A percentile compares a stretch with the other conserved stretches of the same genome.
Evolutionary conservation across 1,284 basidiomycete genomes (phyloP).

Genomic region (Cutaneotrichosporon spelunceum): DNA sequence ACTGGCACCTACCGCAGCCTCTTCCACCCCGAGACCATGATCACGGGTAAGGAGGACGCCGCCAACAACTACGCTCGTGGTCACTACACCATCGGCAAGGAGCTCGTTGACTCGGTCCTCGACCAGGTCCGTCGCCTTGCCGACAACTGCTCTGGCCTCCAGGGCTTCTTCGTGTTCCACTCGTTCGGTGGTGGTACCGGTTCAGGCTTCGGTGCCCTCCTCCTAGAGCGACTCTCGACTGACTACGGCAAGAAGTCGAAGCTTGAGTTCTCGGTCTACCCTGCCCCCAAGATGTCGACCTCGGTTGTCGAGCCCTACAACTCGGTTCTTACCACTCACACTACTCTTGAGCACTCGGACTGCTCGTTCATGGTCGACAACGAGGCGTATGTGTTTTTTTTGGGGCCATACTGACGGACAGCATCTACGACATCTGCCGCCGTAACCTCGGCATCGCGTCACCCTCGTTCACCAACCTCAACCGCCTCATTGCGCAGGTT

Average conservation of each 20-base stretch:
- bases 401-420: constrained; percentile 21
- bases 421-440: constrained; percentile 99
- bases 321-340: constrained; percentile 97
- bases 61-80: constrained; percentile 99
- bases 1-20: constrained; percentile 89
- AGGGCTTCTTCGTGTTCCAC: constrained; percentile 99
- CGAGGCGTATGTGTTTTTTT: constrained; percentile 60
- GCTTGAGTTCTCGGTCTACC: constrained; percentile 98
- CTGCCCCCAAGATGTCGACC: constrained; percentile 87
- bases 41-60: constrained; percentile 98
- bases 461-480: constrained; percentile 92
- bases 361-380: constrained; percentile 99
- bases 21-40: constrained; percentile 98
- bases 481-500: constrained; percentile 94
- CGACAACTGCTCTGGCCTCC: constrained; percentile 96
- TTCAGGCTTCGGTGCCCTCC: constrained; percentile 96
- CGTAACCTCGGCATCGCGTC: constrained; percentile 81
- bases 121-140: constrained; percentile 94
- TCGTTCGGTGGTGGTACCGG: constrained; percentile 99
- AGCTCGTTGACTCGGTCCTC: constrained; percentile 84
- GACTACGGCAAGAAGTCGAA: constrained; percentile 99
- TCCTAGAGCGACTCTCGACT: constrained; percentile 90
- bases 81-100: constrained; percentile 97
- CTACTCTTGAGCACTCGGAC: constrained; percentile 97
- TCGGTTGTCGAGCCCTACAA: constrained; percentile 99